Conservation (phyloP, 371 early-diverging fungal genomes). For the Antonospora locustae region DNA sequence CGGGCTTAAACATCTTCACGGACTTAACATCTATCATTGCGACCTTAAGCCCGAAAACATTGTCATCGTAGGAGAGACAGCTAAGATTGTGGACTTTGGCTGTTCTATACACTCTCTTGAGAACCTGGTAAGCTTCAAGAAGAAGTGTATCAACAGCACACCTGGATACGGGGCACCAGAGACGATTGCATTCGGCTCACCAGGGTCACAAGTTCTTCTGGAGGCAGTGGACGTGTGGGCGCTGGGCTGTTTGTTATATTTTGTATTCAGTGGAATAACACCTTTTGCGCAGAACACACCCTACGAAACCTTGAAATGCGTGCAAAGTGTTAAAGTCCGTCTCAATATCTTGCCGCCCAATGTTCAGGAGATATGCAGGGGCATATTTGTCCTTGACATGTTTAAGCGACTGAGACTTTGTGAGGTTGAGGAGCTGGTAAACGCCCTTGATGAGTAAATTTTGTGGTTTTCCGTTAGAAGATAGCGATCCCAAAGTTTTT, state of each 20-base stretch:
- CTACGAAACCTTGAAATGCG: not conserved
- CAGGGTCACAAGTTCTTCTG: not conserved
- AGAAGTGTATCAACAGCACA: conserved; percentile 4
- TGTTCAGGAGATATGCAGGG: no score
- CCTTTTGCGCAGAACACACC: conserved; percentile 6
- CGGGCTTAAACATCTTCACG: conserved; percentile 27
- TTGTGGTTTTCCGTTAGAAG: no score
- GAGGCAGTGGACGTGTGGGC: conserved; percentile 18
- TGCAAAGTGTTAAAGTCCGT: conserved; percentile 1
- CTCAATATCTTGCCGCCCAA: not conserved
- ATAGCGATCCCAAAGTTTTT: no score
- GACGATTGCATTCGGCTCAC: not conserved
- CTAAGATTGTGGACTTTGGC: conserved; percentile 24
- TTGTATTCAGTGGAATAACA: conserved; percentile 1
- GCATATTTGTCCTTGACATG: no score
- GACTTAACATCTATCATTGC: conserved; percentile 19
- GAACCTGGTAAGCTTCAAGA: not conserved
- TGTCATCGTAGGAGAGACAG: not conserved
- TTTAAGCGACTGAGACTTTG: no score
- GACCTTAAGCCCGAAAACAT: conserved; percentile 34
- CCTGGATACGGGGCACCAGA: conserved; percentile 14
- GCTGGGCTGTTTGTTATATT: conserved; percentile 17
- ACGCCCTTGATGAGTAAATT: no score
- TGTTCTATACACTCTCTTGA: conserved; percentile 5
- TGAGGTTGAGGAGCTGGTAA: no score